phyloP scores from a whole-genome alignment of 805 yeast genomes.

The Cephaloascus fragrans region DNA sequence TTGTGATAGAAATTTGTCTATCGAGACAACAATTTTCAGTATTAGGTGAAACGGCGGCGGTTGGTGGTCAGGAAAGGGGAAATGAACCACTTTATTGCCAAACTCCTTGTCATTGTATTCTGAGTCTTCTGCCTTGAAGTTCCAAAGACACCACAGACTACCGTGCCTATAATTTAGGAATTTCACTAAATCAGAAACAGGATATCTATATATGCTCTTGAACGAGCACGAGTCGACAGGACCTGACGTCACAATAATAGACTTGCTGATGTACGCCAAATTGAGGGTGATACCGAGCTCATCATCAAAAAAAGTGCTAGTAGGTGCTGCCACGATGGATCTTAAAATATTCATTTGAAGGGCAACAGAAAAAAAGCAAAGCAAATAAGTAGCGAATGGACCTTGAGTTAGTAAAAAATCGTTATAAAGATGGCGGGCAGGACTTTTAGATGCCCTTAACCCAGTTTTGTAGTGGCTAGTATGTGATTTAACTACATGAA shows the following conservation, averaged over 20 bases:
- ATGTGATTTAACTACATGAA: too few relatives aligned
- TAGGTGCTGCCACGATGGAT: slow-evolving; percentile 14
- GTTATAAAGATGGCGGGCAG: too few relatives aligned
- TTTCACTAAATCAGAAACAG: slow-evolving; percentile 37
- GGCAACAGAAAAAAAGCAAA: too few relatives aligned
- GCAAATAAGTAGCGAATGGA: too few relatives aligned
- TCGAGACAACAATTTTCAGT: slow-evolving; percentile 28
- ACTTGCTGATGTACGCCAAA: slow-evolving; percentile 54
- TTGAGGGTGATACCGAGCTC: slow-evolving; percentile 35
- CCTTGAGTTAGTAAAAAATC: too few relatives aligned
- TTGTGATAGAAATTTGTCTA: slow-evolving; percentile 29
- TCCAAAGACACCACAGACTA: slow-evolving; percentile 62
- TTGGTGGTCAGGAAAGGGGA: slow-evolving; percentile 70
- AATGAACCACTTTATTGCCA: slow-evolving; percentile 19
- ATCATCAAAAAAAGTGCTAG: slow-evolving; percentile 9
- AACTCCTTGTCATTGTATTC: slow-evolving; percentile 31
- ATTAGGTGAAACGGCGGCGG: slow-evolving; percentile 59
- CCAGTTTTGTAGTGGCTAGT: too few relatives aligned
- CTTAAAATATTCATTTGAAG: slow-evolving; percentile 4
- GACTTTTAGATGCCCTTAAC: too few relatives aligned
- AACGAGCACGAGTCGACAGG: slow-evolving; percentile 38
- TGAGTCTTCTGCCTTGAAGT: slow-evolving; percentile 51
- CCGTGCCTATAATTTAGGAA: slow-evolving; percentile 39
- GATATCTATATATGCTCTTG: slow-evolving; percentile 40
- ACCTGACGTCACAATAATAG: slow-evolving; percentile 65